A percentile compares a stretch with the other conserved stretches of the same genome.
Evolutionary conservation across 371 early-diverging fungal genomes (phyloP).

Genomic region (Apophysomyces ossiformis): DNA sequence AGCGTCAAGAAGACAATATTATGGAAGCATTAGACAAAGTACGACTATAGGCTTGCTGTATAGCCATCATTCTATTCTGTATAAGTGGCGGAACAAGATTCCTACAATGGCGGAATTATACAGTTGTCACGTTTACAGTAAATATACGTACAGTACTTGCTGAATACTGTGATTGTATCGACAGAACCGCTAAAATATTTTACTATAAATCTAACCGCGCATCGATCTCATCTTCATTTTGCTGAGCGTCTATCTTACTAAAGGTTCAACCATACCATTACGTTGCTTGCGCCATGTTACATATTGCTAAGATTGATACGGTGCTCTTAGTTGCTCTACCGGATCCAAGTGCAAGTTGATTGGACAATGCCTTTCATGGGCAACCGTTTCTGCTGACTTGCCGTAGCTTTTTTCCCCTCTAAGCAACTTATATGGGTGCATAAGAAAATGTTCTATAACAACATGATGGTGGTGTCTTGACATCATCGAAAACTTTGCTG

Average conservation of each 20-base stretch:
- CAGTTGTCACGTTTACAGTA: slow-evolving; percentile 20
- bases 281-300: slow-evolving; percentile 29
- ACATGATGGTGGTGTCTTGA: slow-evolving; percentile 35
- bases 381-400: slow-evolving; percentile 33
- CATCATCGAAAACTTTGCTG: slow-evolving; percentile 24
- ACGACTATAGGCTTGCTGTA: slow-evolving; percentile 37
- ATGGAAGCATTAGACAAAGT: slow-evolving; percentile 39
- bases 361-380: slow-evolving; percentile 34
- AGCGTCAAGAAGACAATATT: slow-evolving; percentile 36
- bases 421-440: slow-evolving; percentile 30
- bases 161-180: background rate
- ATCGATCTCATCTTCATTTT: slow-evolving; percentile 36
- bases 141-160: background rate
- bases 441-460: slow-evolving; percentile 37
- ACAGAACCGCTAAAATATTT: slow-evolving; percentile 33
- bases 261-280: slow-evolving; percentile 24
- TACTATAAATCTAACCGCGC: slow-evolving; percentile 35
- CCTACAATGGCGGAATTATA: slow-evolving; percentile 34
- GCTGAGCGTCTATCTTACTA: slow-evolving; percentile 19
- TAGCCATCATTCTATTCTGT: slow-evolving; percentile 35
- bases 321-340: slow-evolving; percentile 39
- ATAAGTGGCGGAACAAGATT: slow-evolving; percentile 42
- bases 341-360: slow-evolving; percentile 29
- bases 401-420: background rate
- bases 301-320: slow-evolving; percentile 35